phyloP scores from a whole-genome alignment of 2,329 filamentous ascomycete genomes.

The Ploettnerulaceae sp. region DNA sequence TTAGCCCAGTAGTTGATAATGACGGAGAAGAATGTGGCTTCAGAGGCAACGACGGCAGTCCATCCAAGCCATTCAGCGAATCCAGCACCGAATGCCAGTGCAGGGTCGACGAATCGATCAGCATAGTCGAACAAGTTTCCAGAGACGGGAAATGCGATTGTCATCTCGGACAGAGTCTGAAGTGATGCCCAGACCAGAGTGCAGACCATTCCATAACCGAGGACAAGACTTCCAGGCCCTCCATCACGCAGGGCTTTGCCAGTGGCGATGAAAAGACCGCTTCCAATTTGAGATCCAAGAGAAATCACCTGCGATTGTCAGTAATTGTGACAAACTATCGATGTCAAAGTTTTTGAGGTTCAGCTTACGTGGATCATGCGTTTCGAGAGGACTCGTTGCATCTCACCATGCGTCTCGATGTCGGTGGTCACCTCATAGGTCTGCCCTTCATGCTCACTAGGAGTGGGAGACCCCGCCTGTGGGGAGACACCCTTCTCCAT shows the following conservation, averaged over 20 bases:
- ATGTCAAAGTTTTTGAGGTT: too few relatives aligned
- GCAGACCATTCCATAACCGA: slow-evolving; percentile 41
- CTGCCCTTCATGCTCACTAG: slow-evolving; percentile 5
- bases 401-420: slow-evolving; percentile 2
- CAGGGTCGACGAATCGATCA: slow-evolving; percentile 18
- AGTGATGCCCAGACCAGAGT: slow-evolving; percentile 46
- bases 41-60: slow-evolving; percentile 28
- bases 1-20: slow-evolving; percentile 26
- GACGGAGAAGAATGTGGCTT: slow-evolving; percentile 28
- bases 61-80: slow-evolving; percentile 34
- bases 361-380: slow-evolving; percentile 5
- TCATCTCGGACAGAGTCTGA: slow-evolving; percentile 38
- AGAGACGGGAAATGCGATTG: slow-evolving; percentile 36
- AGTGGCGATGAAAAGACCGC: slow-evolving; percentile 42
- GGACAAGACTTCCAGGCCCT: slow-evolving; percentile 38
- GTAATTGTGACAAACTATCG: not conserved
- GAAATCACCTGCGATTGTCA: slow-evolving; percentile 17
- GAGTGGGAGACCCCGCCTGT: not conserved
- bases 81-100: slow-evolving; percentile 28
- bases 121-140: slow-evolving; percentile 30
- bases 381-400: slow-evolving; percentile 5
- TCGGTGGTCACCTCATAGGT: not conserved
- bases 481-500: slow-evolving; percentile 7
- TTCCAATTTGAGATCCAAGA: slow-evolving; percentile 40
- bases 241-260: slow-evolving; percentile 40